Base-by-base conservation (phyloP, 2,329 filamentous ascomycete species). In the Cladorrhinum sp. region DNA sequence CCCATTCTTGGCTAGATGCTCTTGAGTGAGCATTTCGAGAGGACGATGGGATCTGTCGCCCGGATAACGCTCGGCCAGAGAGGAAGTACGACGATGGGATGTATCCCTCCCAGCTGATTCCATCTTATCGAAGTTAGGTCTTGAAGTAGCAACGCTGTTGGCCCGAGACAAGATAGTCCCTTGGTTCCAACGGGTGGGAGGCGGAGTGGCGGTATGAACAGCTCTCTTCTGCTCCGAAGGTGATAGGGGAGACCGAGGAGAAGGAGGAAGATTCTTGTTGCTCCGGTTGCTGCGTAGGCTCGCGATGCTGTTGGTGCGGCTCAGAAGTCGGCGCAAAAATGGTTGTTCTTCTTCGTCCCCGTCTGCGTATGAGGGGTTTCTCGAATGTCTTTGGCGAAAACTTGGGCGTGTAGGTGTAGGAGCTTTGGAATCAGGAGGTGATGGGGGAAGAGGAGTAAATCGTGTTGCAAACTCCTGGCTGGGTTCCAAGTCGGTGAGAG, bases 401-500 rank as follows among this genome's bases (percentile, higher is more conserved):
- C 69, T 69, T 18, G 76, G 72, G 53, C 75, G 77, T 18, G 78
- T 79, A 18, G 84, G 82, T 66, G 54, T 57, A 46, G 54, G 39
- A 57, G 6, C 79, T 83, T 61, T 79, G 39, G 84, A 86, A 24
- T 76, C 72, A 50, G 83, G 84, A 30, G 82, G 82, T 59, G 81
- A 83, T 23, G 63, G 48, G 23, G 61, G 62, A 20, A 65, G 57
- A 3, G 58, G 55, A 50, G 63, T 64, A 33, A 63, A 30, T 20
- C 63, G 62, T 51, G 64, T 65, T 51, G 67, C 66, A 53, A 85
- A 88, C 70, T 89, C 85, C 64, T 88, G 82, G 62, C 80, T 84
- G 14, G 88, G 88, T 64, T 90, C 86, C 9, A 86, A 86, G 21
- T 81, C 87, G 67, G 80, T 86, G 64, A 92, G 77, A 65, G 89